Evolutionary conservation across 495 filamentous ascomycete genomes (phyloP).

Genomic region (Penicillium coffeae): DNA sequence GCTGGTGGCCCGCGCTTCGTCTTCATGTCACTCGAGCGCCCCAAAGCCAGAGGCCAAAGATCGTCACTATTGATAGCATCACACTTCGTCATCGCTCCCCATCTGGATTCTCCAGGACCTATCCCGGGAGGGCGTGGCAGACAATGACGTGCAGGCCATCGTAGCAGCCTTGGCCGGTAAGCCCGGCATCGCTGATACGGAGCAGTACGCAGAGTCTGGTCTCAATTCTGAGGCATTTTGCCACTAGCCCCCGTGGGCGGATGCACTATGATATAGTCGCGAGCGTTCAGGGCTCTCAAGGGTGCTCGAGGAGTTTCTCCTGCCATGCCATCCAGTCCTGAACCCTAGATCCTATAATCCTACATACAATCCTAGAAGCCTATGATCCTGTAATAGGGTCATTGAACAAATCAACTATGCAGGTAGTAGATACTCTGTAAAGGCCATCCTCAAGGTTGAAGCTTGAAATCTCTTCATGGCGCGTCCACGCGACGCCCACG

Average conservation of each 20-base stretch:
- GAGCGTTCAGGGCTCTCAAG: neutral
- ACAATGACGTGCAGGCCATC: slow-evolving; percentile 1
- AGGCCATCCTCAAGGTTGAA: no score
- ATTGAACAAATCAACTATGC: no score
- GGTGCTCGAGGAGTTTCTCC: neutral
- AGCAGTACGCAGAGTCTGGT: no score
- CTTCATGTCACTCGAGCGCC: neutral
- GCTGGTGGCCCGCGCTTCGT: slow-evolving; percentile 7
- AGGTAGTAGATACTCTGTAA: no score
- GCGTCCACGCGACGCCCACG: neutral
- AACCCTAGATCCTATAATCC: no score
- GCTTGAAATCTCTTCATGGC: neutral
- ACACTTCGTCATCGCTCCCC: neutral
- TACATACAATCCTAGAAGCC: no score
- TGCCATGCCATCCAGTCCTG: neutral
- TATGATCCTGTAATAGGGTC: no score
- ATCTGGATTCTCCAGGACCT: neutral
- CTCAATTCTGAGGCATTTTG: neutral
- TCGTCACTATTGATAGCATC: slow-evolving; percentile 1
- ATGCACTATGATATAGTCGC: neutral
- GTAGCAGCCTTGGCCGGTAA: no score
- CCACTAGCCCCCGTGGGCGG: slow-evolving; percentile 1
- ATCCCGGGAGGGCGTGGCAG: no score
- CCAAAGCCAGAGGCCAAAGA: neutral
- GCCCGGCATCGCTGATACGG: no score